These are phyloP conservation scores for Phytopythium mirpurense DNA, from an alignment of 352 stramenopile species.

Conservation along the genomic window DNA sequence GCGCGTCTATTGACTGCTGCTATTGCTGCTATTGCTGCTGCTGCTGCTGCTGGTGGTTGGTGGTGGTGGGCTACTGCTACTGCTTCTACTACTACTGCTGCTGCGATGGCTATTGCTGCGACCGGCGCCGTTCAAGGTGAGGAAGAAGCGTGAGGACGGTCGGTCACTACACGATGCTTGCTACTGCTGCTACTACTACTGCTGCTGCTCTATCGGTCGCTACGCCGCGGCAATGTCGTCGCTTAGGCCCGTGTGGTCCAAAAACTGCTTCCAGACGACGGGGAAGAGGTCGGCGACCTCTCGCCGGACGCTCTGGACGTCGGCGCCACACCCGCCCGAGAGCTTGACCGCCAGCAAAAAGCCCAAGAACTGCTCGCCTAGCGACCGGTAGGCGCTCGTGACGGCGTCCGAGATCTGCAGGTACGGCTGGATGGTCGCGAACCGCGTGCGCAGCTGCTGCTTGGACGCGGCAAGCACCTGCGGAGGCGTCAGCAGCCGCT, in stretches of 20 bases:
- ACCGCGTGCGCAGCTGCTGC: conserved; percentile 39
- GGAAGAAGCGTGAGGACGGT: not conserved
- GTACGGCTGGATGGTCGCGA: conserved; percentile 46
- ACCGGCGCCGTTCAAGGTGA: not conserved
- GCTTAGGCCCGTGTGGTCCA: conserved; percentile 33
- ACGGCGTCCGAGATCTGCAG: conserved; percentile 39
- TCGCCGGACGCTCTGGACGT: conserved; percentile 30
- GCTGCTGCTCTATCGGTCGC: conserved; percentile 5
- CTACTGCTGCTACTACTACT: too few species aligned
- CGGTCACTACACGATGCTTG: conserved; percentile 1
- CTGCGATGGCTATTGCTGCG: too few species aligned
- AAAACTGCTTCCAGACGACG: conserved; percentile 65
- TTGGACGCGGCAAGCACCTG: conserved; percentile 19
- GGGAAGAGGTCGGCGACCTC: conserved; percentile 66
- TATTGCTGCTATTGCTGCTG: too few species aligned
- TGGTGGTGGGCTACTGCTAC: too few species aligned
- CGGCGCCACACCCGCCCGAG: conserved; percentile 6
- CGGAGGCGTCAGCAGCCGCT: conserved; percentile 7
- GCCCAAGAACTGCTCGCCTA: conserved; percentile 60
- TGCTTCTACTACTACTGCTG: too few species aligned
- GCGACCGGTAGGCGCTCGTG: conserved; percentile 28
- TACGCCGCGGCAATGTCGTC: conserved; percentile 31
- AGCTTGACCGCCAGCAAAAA: conserved; percentile 47
- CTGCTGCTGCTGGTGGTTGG: too few species aligned
- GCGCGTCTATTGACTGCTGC: too few species aligned